Evolutionary conservation across 2,329 filamentous ascomycete genomes (phyloP), one percentile per base, ranked within the genome.

Genomic region (Diplodia sapinea): DNA sequence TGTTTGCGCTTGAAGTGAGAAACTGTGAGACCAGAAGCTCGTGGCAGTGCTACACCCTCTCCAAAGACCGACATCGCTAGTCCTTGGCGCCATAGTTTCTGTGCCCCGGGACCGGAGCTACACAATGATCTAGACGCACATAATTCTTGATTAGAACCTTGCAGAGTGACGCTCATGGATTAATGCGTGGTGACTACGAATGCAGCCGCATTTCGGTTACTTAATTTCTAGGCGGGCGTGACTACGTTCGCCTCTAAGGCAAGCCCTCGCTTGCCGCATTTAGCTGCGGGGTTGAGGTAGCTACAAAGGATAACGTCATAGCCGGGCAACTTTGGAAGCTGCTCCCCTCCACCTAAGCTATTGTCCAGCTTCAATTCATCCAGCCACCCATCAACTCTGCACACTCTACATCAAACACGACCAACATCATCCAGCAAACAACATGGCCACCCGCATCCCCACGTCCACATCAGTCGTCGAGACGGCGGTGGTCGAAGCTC

Each of bases 401-500:
- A 20, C 26, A 67, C 31, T 52, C 65, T 38, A 40, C 65, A 12
- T 23, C 17, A 62, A 26, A 40, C 43, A 49, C 17, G n/a, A 54
- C 6, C 33, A 47, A 9, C 31, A 54, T 20, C 47, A 54, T 13
- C 12, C 29, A 47, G 33, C 43, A n/a, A n/a, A n/a, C 49, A 68
- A 17, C 26, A 68, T 68, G 66, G 38, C 66, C n/a, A 33, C 57
- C 9, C 66, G 57, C 61, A 90, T 90, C 75, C 88, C 88, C 69
- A 90, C 88, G 51, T 87, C 87, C 69, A 89, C 87, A 73, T 88
- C 86, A 31, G 87, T 91, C 74, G 81, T 83, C 72, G 88, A 90
- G 81, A 88, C 85, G 67, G 84, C 87, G 75, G 88, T 92, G 78
- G 91, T 92, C 79, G 83, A 86, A 72, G 88, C 88, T 47, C 86